Evolutionary conservation across 208 protist genomes (phyloP), one percentile per base, ranked within the genome.

Genomic region (Wallacemonas sp.): DNA sequence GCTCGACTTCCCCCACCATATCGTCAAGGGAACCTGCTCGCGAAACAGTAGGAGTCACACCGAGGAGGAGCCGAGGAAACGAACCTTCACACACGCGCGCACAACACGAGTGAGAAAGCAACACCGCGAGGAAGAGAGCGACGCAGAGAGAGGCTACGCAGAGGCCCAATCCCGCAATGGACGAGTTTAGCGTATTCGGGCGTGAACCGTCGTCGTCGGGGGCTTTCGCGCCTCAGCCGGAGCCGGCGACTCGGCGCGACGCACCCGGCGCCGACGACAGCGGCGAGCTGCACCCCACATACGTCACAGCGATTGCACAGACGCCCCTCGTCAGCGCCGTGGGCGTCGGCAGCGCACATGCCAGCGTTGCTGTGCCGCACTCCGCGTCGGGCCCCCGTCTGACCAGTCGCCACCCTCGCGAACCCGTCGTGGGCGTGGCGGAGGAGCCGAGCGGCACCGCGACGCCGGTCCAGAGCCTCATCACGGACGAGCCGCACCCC

Each of bases 151-250:
- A 41, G 14, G 10, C 36, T 14, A 41, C 36, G 10, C 14, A 7
- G 14, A 41, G 7, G 14, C 36, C 10, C 36, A 14, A 41, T 7
- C 36, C 10, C 7, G 14, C 10, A 22, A 67, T 20, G 39, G 48
- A 67, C 10, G 20, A 49, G 38, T 62, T 65, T 31, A 59, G 52
- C 31, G 52, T 59, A 25, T 59, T 59, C 2, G 52, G 52, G 10
- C 25, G 22, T 16, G 52, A 59, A n/a, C n/a, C n/a, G 32, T 23
- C 52, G 32, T 59, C 36, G 16, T 33, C 52, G 18, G 5, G 29
- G 52, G 52, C 20, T 14, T 59, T 59, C n/a, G 31, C 52, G 0
- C 11, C 52, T 12, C 29, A 59, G 11, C 10, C 52, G 39, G 49
- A 57, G 5, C 49, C 0, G 44, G 0, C 0, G 44, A 25, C 16